Conservation (phyloP, 768 basidiomycete genomes). For the Trametes elegans region DNA sequence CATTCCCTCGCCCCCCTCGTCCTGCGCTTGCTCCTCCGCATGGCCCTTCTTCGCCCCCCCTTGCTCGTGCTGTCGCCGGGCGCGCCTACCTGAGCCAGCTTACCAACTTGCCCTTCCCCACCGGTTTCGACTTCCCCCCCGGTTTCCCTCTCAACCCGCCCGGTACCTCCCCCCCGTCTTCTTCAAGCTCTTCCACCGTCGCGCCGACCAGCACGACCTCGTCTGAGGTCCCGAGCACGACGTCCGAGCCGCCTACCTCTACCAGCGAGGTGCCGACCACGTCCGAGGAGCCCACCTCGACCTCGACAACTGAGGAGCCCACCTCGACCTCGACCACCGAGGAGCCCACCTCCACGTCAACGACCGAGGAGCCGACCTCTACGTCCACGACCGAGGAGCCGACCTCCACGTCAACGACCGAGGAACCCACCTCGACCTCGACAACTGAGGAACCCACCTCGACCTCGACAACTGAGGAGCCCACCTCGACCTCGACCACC, state of each 20-base stretch:
- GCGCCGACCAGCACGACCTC: not conserved
- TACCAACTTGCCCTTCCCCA: slow-evolving; percentile 1
- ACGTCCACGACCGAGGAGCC: too few species aligned
- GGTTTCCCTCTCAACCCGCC: not conserved
- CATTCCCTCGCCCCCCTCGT: not conserved
- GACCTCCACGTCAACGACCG: too few species aligned
- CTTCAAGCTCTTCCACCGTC: not conserved
- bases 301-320: too few species aligned
- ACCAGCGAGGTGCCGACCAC: not conserved
- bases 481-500: too few species aligned
- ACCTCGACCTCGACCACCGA: not conserved
- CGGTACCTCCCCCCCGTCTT: not conserved
- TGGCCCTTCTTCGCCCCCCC: not conserved
- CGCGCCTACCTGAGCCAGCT: not conserved
- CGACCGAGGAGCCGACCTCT: too few species aligned
- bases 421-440: too few species aligned
- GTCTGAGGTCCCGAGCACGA: not conserved
- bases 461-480: too few species aligned
- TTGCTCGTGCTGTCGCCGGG: not conserved
- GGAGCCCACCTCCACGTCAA: not conserved
- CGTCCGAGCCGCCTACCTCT: not conserved
- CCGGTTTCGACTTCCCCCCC: slow-evolving; percentile 7
- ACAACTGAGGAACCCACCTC: too few species aligned
- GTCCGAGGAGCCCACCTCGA: not conserved
- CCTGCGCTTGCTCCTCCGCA: not conserved